Percentiles rank a stretch among this genome's conserved stretches.
These are phyloP conservation scores for Pichia sp. DNA, from an alignment of 1,139 yeast genomes.

Conservation along the genomic window DNA sequence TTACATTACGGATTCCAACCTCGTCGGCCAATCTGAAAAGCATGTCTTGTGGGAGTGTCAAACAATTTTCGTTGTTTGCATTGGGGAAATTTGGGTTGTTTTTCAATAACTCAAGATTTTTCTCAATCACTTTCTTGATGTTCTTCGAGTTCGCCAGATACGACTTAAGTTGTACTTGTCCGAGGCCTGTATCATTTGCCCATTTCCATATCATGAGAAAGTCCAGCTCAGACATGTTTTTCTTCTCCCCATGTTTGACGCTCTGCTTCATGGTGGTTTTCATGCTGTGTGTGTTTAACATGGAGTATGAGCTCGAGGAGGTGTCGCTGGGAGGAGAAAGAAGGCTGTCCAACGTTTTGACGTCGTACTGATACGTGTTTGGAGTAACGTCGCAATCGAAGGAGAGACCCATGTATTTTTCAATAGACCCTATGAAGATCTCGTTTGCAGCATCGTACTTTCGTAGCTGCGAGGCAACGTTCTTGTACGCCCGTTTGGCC, in stretches of 20 bases:
- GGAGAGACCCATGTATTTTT: slow-evolving; percentile 16
- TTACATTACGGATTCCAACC: slow-evolving; percentile 4
- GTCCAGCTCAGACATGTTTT: slow-evolving; percentile 15
- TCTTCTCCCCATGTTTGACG: slow-evolving; percentile 17
- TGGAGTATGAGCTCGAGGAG: neutral
- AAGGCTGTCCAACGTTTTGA: neutral
- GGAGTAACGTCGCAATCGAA: slow-evolving; percentile 17
- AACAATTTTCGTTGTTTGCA: neutral
- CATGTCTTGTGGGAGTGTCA: slow-evolving; percentile 15
- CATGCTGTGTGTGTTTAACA: neutral
- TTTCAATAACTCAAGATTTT: neutral
- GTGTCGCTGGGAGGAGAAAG: neutral
- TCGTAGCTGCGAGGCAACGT: slow-evolving; percentile 10
- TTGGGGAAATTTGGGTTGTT: slow-evolving; percentile 3
- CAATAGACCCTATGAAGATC: slow-evolving; percentile 15
- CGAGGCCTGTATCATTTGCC: slow-evolving; percentile 7
- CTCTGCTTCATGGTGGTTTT: slow-evolving; percentile 14
- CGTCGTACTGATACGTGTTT: neutral
- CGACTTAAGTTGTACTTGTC: slow-evolving; percentile 15
- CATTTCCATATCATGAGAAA: slow-evolving; percentile 17
- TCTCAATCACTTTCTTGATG: slow-evolving; percentile 7
- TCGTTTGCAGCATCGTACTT: slow-evolving; percentile 7
- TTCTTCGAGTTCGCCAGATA: slow-evolving; percentile 18
- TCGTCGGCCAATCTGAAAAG: slow-evolving; percentile 13
- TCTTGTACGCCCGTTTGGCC: neutral